Conservation (phyloP, 306 rosid species). For the Vachellia pachyceras region DNA sequence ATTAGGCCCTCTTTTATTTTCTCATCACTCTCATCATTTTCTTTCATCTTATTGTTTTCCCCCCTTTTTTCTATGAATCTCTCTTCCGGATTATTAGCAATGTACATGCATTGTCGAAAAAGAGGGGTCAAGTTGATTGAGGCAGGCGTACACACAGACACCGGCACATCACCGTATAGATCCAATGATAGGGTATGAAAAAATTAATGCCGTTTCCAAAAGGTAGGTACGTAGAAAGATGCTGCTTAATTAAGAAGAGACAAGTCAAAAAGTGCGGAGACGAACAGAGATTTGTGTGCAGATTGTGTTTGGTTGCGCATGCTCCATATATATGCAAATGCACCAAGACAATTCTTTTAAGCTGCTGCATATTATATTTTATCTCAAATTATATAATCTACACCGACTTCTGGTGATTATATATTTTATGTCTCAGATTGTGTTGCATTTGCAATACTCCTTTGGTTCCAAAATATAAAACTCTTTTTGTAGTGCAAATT, state of each 20-base stretch:
- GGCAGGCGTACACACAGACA: neutral
- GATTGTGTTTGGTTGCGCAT: no score
- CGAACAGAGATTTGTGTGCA: slow-evolving; percentile 21
- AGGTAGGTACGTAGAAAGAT: neutral
- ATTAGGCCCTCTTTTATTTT: slow-evolving; percentile 1
- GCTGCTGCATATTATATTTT: slow-evolving; percentile 26
- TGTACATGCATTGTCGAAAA: slow-evolving; percentile 31
- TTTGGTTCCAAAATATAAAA: no score
- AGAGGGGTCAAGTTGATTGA: slow-evolving; percentile 29
- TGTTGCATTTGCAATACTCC: neutral
- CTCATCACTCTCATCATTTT: no score
- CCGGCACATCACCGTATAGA: neutral
- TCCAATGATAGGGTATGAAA: slow-evolving; percentile 30
- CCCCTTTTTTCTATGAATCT: no score
- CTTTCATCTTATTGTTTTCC: neutral
- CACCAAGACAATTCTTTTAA: slow-evolving; percentile 38
- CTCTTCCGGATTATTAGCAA: neutral
- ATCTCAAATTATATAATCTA: slow-evolving; percentile 16
- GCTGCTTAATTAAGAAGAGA: neutral
- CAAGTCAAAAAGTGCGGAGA: slow-evolving; percentile 15
- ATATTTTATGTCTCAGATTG: neutral
- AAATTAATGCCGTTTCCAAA: slow-evolving; percentile 10
- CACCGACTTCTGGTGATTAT: neutral
- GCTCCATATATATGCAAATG: slow-evolving; percentile 20
- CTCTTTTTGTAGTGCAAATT: no score